Percentiles rank a stretch among this genome's conserved stretches.
Evolutionary conservation across 768 basidiomycete genomes (phyloP).

Genomic region (Mycena amicta): DNA sequence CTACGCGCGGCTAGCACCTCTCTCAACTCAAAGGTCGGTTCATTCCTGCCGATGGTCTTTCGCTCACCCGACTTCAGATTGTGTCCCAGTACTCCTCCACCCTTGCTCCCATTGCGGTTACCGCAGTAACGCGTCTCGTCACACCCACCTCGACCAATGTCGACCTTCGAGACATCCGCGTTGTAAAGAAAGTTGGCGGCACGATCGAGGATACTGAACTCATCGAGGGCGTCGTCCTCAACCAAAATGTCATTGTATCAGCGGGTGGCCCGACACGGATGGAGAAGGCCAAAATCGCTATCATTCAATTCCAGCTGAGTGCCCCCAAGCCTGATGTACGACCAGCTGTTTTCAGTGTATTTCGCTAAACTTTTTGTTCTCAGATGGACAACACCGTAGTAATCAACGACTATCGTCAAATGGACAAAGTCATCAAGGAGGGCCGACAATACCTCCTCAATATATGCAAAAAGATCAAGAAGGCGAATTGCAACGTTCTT

Average conservation of each 20-base stretch:
- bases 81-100: conserved; percentile 99
- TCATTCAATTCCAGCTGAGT: conserved; percentile 97
- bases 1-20: conserved; percentile 93
- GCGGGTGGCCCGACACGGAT: conserved; percentile 93
- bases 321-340: conserved; percentile 97
- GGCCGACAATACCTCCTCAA: conserved; percentile 97
- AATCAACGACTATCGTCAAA: conserved; percentile 98
- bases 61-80: conserved; percentile 56
- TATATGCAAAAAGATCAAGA: conserved; percentile 99
- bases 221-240: conserved; percentile 94
- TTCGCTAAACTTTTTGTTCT: conserved; percentile 18
- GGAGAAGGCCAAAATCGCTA: conserved; percentile 98
- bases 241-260: conserved; percentile 89
- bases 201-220: conserved; percentile 99
- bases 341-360: conserved; percentile 9
- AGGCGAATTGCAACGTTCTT: conserved; percentile 98
- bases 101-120: conserved; percentile 98
- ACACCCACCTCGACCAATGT: conserved; percentile 91
- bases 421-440: conserved; percentile 99
- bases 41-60: not conserved
- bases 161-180: conserved; percentile 92
- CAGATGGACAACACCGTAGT: conserved; percentile 99
- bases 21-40: conserved; percentile 87
- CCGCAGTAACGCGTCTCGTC: conserved; percentile 89
- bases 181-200: conserved; percentile 98